Evolutionary conservation across 129 eudicot species (phyloP).

Genomic region (Lactuca saligna): DNA sequence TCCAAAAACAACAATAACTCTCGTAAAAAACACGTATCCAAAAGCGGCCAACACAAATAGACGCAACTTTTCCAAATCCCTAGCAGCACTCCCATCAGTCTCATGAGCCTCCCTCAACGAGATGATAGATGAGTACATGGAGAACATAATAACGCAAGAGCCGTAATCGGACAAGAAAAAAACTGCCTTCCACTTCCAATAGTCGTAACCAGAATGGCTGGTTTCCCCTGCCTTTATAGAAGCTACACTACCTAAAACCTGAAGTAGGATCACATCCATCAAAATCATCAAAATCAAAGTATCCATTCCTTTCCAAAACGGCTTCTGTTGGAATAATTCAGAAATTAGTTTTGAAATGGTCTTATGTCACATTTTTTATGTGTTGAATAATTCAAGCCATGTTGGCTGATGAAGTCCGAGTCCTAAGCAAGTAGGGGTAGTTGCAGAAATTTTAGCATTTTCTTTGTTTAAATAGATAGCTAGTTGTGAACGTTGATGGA

Average conservation of each 20-base stretch:
- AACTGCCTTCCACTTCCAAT: constrained; percentile 96
- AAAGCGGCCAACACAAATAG: constrained; percentile 89
- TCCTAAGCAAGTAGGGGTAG: no score
- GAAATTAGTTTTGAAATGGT: no score
- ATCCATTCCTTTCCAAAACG: constrained; percentile 90
- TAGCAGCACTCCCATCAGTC: constrained; percentile 98
- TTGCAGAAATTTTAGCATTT: no score
- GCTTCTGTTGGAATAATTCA: no score
- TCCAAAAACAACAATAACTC: constrained; percentile 87
- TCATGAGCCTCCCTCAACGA: constrained; percentile 92
- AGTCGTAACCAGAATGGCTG: constrained; percentile 84
- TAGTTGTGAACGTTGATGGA: no score
- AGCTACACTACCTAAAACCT: constrained; percentile 87
- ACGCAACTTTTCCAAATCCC: constrained; percentile 79
- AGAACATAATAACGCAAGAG: constrained; percentile 87
- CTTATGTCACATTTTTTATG: no score
- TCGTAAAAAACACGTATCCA: constrained; percentile 93
- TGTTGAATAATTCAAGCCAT: no score
- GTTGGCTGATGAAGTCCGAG: no score
- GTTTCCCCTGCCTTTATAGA: constrained; percentile 93
- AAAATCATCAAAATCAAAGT: constrained; percentile 88
- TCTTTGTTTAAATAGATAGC: no score
- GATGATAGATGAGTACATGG: constrained; percentile 94
- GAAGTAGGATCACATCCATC: constrained; percentile 70
- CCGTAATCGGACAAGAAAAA: constrained; percentile 86